phyloP scores from a whole-genome alignment of 306 rosid species.

The Dalbergia cochinchinensis region DNA sequence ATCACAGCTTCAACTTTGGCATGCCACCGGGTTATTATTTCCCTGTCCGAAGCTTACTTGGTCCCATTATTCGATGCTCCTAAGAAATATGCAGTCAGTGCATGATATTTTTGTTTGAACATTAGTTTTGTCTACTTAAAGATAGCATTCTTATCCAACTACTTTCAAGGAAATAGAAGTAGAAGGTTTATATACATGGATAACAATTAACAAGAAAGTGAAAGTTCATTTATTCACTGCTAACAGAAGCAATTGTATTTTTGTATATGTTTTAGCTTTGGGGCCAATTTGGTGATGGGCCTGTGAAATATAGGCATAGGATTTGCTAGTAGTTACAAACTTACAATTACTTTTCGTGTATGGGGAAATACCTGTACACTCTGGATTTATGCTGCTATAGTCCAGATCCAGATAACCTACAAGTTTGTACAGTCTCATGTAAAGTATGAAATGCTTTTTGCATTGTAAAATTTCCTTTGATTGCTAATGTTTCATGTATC shows the following conservation, averaged over 20 bases:
- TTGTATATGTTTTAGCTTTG: slow-evolving; percentile 21
- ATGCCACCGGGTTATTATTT: slow-evolving; percentile 66
- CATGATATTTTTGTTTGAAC: slow-evolving; percentile 50
- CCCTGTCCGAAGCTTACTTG: slow-evolving; percentile 73
- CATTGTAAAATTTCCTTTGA: not conserved
- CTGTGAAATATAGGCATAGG: slow-evolving; percentile 40
- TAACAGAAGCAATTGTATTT: slow-evolving; percentile 33
- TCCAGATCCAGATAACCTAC: slow-evolving; percentile 7
- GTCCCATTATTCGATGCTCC: slow-evolving; percentile 61
- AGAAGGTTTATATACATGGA: slow-evolving; percentile 1
- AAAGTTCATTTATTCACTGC: slow-evolving; percentile 18
- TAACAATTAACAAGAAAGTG: slow-evolving; percentile 17
- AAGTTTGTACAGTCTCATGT: slow-evolving; percentile 48
- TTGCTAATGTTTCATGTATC: not conserved
- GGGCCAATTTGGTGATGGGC: slow-evolving; percentile 42
- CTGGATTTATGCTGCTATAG: slow-evolving; percentile 25
- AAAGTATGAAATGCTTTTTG: slow-evolving; percentile 25
- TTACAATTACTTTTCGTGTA: not conserved
- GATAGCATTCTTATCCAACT: slow-evolving; percentile 38
- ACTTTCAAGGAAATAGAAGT: not conserved
- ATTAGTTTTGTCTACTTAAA: slow-evolving; percentile 28
- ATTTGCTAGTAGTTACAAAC: slow-evolving; percentile 33
- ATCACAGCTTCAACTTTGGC: slow-evolving; percentile 76
- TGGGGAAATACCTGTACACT: slow-evolving; percentile 36
- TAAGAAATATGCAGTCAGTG: slow-evolving; percentile 68